Conservation (phyloP, 2,329 filamentous ascomycete species). For the Simplicillium aogashimaense region DNA sequence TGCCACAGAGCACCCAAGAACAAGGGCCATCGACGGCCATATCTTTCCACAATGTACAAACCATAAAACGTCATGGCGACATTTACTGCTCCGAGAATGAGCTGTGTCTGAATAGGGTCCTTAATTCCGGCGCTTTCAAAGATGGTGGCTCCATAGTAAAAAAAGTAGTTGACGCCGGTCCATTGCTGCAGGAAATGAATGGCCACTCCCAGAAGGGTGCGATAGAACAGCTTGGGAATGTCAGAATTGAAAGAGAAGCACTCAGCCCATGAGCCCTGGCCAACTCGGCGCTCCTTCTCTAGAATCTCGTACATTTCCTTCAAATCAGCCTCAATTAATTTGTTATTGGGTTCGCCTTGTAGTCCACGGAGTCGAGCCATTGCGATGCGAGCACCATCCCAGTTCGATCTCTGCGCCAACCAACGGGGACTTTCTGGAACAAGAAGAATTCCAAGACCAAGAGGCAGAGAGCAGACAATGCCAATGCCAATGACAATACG, state of each 20-base stretch:
- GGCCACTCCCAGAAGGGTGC: conserved; percentile 51
- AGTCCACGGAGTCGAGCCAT: conserved; percentile 43
- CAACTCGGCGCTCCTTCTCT: conserved; percentile 31
- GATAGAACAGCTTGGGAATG: conserved; percentile 50
- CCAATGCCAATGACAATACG: conserved; percentile 50
- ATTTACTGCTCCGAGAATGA: conserved; percentile 60
- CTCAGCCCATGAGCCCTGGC: conserved; percentile 43
- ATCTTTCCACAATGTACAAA: conserved; percentile 58
- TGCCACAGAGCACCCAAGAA: conserved; percentile 60
- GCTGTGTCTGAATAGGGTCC: conserved; percentile 57
- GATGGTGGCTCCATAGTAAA: conserved; percentile 58
- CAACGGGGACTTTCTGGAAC: conserved; percentile 50
- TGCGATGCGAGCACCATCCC: conserved; percentile 37
- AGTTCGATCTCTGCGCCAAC: conserved; percentile 36
- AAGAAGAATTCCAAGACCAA: conserved; percentile 40
- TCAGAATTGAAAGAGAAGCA: conserved; percentile 47
- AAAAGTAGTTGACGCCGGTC: conserved; percentile 51
- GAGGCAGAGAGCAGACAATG: conserved; percentile 39
- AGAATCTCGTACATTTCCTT: conserved; percentile 40
- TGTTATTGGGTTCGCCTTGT: conserved; percentile 32
- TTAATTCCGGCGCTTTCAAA: conserved; percentile 57
- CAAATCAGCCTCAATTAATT: conserved; percentile 40
- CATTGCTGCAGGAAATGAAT: conserved; percentile 62
- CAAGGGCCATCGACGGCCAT: conserved; percentile 58
- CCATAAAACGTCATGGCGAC: conserved; percentile 57